phyloP scores from a whole-genome alignment of 192 early-diverging fungal genomes.

The Globomyces pollinis-pini region DNA sequence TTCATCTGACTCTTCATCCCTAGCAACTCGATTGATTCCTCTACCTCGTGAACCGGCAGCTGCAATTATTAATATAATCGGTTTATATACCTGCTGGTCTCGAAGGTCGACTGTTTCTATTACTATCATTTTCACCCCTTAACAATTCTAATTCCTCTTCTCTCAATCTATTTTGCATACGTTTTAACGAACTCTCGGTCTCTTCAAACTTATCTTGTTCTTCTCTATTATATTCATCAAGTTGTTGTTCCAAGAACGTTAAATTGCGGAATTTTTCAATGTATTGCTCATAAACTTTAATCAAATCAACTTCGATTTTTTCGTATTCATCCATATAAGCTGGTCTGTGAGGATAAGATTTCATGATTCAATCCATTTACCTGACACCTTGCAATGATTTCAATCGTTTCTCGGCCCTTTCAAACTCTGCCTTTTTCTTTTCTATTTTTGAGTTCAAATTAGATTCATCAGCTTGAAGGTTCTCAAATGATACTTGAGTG shows the following conservation, averaged over 20 bases:
- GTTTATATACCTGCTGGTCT: neutral
- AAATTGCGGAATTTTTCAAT: conserved; percentile 46
- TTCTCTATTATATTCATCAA: conserved; percentile 41
- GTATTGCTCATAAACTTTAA: conserved; percentile 38
- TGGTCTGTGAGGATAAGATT: conserved; percentile 17
- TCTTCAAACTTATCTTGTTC: conserved; percentile 52
- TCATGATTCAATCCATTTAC: no score
- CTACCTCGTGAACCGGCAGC: conserved; percentile 7
- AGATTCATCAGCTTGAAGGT: conserved; percentile 35
- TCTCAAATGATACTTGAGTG: conserved; percentile 24
- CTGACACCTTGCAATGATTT: conserved; percentile 41
- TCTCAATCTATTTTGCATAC: conserved; percentile 41
- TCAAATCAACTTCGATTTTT: conserved; percentile 43
- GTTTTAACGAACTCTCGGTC: conserved; percentile 36
- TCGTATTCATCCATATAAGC: conserved; percentile 58
- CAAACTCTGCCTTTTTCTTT: conserved; percentile 44
- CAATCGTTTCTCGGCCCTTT: conserved; percentile 44
- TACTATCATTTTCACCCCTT: conserved; percentile 36
- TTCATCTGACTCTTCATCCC: neutral
- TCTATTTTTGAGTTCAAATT: conserved; percentile 47
- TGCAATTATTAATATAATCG: no score
- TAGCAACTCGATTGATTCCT: neutral
- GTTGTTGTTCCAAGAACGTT: conserved; percentile 43
- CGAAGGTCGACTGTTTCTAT: neutral
- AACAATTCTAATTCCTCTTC: conserved; percentile 48